phyloP scores from a whole-genome alignment of 345 rosid species.

The Arabis hirsuta region DNA sequence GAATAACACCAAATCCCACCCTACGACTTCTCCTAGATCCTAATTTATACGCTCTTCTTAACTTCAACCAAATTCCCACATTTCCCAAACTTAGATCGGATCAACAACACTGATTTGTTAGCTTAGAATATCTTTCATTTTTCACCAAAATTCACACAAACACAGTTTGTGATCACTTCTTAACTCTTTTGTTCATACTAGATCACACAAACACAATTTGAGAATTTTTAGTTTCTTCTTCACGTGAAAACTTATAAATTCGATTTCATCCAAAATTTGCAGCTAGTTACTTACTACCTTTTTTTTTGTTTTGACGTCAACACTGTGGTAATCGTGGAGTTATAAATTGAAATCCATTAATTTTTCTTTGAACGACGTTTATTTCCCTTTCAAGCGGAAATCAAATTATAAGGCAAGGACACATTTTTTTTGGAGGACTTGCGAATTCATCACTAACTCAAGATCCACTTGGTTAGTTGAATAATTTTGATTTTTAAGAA shows the following conservation, averaged over 20 bases:
- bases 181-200: not conserved
- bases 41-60: slow-evolving; percentile 32
- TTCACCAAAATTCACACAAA: not conserved
- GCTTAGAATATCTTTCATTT: not conserved
- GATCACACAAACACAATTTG: not conserved
- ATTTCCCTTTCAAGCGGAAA: too few species aligned
- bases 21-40: slow-evolving; percentile 35
- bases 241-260: too few species aligned
- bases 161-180: not conserved
- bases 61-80: slow-evolving; percentile 36
- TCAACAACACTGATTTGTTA: slow-evolving; percentile 26
- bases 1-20: slow-evolving; percentile 29
- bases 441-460: too few species aligned
- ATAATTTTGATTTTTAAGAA: not conserved
- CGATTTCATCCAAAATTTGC: too few species aligned
- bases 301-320: not conserved
- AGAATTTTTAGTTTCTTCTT: too few species aligned
- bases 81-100: slow-evolving; percentile 44
- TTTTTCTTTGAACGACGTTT: too few species aligned
- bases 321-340: not conserved
- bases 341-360: too few species aligned
- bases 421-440: too few species aligned
- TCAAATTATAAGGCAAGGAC: too few species aligned
- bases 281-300: too few species aligned
- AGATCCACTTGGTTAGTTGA: not conserved